phyloP scores from a whole-genome alignment of 768 basidiomycete genomes.

The Wakefieldia striispora region DNA sequence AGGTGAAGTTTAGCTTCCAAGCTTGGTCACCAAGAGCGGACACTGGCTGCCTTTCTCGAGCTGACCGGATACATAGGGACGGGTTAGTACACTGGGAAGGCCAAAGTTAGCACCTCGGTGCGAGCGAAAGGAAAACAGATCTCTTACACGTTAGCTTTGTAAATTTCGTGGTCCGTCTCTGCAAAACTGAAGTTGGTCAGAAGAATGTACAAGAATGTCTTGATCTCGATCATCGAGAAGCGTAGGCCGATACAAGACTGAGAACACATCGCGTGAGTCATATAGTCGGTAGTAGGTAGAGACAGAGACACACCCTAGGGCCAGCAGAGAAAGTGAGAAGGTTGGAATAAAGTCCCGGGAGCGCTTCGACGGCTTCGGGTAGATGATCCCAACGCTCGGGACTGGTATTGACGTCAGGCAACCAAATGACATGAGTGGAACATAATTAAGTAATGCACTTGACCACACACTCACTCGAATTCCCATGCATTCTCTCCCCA shows the following conservation, averaged over 20 bases:
- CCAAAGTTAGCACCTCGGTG: background rate
- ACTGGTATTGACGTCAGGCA: slow-evolving; percentile 34
- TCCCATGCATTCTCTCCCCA: slow-evolving; percentile 85
- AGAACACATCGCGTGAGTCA: background rate
- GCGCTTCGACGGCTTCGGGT: slow-evolving; percentile 61
- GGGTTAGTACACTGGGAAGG: slow-evolving; percentile 53
- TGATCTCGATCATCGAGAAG: slow-evolving; percentile 83
- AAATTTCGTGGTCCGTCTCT: slow-evolving; percentile 49
- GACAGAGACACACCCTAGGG: slow-evolving; percentile 57
- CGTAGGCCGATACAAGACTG: slow-evolving; percentile 83
- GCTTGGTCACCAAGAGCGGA: slow-evolving; percentile 49
- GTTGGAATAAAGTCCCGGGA: slow-evolving; percentile 72
- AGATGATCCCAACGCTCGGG: slow-evolving; percentile 82
- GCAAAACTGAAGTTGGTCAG: slow-evolving; percentile 64
- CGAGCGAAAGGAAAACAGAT: background rate
- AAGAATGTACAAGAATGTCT: slow-evolving; percentile 69
- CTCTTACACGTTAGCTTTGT: slow-evolving; percentile 62
- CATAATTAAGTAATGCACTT: background rate
- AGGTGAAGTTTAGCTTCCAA: slow-evolving; percentile 13
- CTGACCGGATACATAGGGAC: slow-evolving; percentile 57
- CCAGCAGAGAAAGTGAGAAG: slow-evolving; percentile 78
- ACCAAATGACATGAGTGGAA: slow-evolving; percentile 1
- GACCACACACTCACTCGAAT: slow-evolving; percentile 56
- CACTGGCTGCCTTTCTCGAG: slow-evolving; percentile 60
- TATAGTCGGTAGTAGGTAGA: background rate